Conservation (phyloP, 2,329 filamentous ascomycete genomes). For the Aphanoascus verrucosus region DNA sequence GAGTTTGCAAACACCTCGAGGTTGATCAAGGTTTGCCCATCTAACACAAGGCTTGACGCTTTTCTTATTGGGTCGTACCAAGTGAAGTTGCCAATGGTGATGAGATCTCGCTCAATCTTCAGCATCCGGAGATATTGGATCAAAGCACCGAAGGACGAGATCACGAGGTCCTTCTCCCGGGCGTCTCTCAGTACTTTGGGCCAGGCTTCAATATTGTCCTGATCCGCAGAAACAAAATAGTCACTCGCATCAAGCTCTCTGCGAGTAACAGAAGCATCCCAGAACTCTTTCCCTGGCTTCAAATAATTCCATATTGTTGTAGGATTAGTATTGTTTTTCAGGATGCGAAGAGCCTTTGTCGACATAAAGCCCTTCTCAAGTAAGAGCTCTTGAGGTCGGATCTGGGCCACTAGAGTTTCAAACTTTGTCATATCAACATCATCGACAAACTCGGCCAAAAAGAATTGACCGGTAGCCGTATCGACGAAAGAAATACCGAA, state of each 20-base stretch:
- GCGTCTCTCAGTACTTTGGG: conserved; percentile 61
- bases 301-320: conserved; percentile 93
- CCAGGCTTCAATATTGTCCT: conserved; percentile 58
- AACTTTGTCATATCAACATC: conserved; percentile 92
- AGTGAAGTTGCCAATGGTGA: conserved; percentile 83
- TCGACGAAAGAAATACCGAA: conserved; percentile 94
- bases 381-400: conserved; percentile 73
- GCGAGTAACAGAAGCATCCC: conserved; percentile 70
- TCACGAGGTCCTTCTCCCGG: conserved; percentile 66
- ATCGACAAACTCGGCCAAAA: conserved; percentile 81
- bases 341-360: conserved; percentile 76
- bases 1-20: conserved; percentile 95
- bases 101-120: conserved; percentile 76
- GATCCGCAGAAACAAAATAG: conserved; percentile 60
- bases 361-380: conserved; percentile 81
- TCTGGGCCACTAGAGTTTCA: conserved; percentile 92
- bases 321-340: conserved; percentile 89
- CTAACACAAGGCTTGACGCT: conserved; percentile 74
- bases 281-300: conserved; percentile 80
- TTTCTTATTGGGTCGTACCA: conserved; percentile 92
- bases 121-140: conserved; percentile 76
- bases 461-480: conserved; percentile 90
- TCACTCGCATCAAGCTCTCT: conserved; percentile 68
- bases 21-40: conserved; percentile 94
- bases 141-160: conserved; percentile 84